Percentiles rank a stretch among this genome's conserved stretches.
These are phyloP conservation scores for Cladosporium sp. DNA, from an alignment of 2,329 filamentous ascomycete species.

Conservation along the genomic window DNA sequence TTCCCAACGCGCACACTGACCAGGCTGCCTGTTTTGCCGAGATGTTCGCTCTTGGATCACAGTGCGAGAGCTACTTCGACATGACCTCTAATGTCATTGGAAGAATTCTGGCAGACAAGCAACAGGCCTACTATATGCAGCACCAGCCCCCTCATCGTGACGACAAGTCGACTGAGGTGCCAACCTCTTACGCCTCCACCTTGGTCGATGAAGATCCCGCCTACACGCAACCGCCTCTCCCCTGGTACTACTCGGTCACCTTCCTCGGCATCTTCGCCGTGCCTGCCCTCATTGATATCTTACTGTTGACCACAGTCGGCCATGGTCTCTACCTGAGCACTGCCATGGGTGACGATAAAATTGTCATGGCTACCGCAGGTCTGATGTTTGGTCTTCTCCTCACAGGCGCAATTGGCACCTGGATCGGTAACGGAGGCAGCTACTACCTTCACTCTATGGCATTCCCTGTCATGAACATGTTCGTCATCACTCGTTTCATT, in stretches of 20 bases:
- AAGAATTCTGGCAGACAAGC: constrained; percentile 17
- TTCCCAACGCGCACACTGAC: constrained; percentile 58
- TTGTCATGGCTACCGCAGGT: constrained; percentile 51
- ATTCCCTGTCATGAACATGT: constrained; percentile 53
- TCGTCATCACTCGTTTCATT: constrained; percentile 50
- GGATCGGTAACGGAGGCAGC: constrained; percentile 59
- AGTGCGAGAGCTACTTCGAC: constrained; percentile 60
- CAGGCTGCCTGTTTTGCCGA: constrained; percentile 62
- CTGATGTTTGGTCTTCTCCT: constrained; percentile 54
- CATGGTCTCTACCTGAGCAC: constrained; percentile 59
- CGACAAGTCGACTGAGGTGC: constrained; percentile 18
- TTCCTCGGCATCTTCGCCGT: constrained; percentile 60
- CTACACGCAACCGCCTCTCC: constrained; percentile 17
- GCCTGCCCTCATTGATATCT: constrained; percentile 58
- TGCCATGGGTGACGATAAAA: constrained; percentile 48
- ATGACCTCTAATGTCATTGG: constrained; percentile 33
- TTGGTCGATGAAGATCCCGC: constrained; percentile 12
- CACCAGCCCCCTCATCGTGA: constrained; percentile 19
- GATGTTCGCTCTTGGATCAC: constrained; percentile 59
- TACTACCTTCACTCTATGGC: constrained; percentile 59
- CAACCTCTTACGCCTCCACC: constrained; percentile 20
- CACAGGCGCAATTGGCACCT: constrained; percentile 58
- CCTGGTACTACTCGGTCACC: constrained; percentile 49
- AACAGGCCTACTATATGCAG: constrained; percentile 19
- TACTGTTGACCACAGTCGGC: constrained; percentile 55